phyloP scores from a whole-genome alignment of 768 basidiomycete species.

The Phallus indusiatus region DNA sequence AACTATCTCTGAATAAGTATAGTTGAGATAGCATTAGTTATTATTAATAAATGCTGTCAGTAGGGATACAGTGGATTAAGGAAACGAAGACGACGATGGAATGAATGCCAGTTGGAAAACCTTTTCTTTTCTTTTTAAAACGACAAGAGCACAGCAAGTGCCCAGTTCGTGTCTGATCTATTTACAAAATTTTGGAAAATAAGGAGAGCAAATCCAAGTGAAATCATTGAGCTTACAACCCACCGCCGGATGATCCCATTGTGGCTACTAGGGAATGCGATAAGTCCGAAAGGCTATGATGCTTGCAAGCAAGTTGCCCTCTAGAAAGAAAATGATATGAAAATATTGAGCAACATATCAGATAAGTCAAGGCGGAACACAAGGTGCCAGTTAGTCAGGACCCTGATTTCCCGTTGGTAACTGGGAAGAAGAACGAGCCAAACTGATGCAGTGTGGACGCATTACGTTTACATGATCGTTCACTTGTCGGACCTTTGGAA shows the following conservation, averaged over 20 bases:
- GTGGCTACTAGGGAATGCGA: background rate
- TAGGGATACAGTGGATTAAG: too few species aligned
- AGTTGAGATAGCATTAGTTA: slow-evolving; percentile 2
- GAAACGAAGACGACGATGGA: background rate
- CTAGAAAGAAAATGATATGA: background rate
- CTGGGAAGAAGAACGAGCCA: background rate
- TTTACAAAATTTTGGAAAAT: too few species aligned
- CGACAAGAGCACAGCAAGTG: too few species aligned
- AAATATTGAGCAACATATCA: background rate
- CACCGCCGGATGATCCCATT: background rate
- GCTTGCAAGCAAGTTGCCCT: background rate
- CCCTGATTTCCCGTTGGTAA: background rate
- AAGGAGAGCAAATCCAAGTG: too few species aligned
- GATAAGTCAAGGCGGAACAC: background rate
- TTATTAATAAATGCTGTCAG: background rate
- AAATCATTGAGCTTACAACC: too few species aligned
- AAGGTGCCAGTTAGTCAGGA: background rate
- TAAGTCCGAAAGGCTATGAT: background rate
- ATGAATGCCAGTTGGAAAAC: too few species aligned
- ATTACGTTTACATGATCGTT: background rate
- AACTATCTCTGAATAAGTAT: background rate
- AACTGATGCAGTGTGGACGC: background rate
- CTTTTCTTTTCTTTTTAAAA: too few species aligned
- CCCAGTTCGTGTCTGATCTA: too few species aligned
- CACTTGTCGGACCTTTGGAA: background rate